Base-by-base conservation (phyloP, 352 stramenopile genomes). In the Pythium dissimile region DNA sequence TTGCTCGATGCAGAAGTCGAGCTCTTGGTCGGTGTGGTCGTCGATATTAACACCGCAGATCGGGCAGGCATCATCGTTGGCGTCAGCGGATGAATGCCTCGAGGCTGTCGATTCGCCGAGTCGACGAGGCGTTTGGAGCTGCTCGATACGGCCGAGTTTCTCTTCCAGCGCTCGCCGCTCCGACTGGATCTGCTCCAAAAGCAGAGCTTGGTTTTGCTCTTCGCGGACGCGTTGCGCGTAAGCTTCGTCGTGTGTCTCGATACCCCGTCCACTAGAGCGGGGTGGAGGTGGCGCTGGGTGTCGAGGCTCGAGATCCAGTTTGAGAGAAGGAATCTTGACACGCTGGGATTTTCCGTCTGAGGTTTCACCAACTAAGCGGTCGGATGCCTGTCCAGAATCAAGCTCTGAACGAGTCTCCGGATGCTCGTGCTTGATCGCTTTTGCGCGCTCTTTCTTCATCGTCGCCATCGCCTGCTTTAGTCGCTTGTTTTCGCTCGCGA, bases 1-100 rank as follows among this genome's bases (percentile, higher is more conserved):
- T n/a, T 70, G 48, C 23, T 82, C 78, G 12, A 89, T 86, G 38
- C 78, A 89, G 2, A 18, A 48, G 55, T 89, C 78, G 2, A 89
- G 57, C 16, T 84, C 75, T 3, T 58, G 54, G 53, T 89, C 78
- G 8, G 27, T 84, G 47, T 89, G 78, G 42, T 78, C 55, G 47
- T 89, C 78, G 12, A 89, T 89, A 4, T 69, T 51, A 6, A 62
- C 66, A 2, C 58, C 59, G 53, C 78, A 89, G 5, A 89, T 77
- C 8, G 78, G 78, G 31, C 78, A 89, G 12, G 63, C 31, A 0
- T 84, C 75, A 43, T 76, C 69, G 18, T 75, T 30, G 11, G 43
- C 52, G 18, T 18, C 34, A 7, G 23, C 21, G 23, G 38, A 28
- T 10, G 42, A 30, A 42, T 18, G 35, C 4, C 11, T 37, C 47